phyloP scores from a whole-genome alignment of 1,139 yeast genomes.

The Suhomyces bribrorum region DNA sequence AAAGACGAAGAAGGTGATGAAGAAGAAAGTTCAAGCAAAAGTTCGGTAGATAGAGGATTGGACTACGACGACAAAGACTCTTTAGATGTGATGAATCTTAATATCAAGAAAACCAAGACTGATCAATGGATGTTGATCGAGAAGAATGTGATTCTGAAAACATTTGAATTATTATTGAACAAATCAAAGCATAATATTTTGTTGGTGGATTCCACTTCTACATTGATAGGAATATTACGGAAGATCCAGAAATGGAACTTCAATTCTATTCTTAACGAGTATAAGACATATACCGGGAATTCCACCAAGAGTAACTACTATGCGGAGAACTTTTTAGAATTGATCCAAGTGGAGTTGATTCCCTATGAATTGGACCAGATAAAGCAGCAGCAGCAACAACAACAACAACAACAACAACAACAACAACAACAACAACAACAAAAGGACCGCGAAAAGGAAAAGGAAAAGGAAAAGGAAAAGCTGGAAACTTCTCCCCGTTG shows the following conservation, averaged over 20 bases:
- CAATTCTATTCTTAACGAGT: conserved; percentile 81
- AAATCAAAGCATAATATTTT: conserved; percentile 66
- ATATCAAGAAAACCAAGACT: conserved; percentile 27
- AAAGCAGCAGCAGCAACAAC: conserved; percentile 20
- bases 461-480: conserved; percentile 2
- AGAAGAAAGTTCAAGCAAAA: conserved; percentile 15
- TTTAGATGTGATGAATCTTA: conserved; percentile 20
- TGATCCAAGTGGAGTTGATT: conserved; percentile 58
- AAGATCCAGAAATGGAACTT: conserved; percentile 88
- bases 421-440: conserved; percentile 6
- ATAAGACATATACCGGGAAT: conserved; percentile 64
- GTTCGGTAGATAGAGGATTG: conserved; percentile 7
- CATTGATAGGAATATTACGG: conserved; percentile 77
- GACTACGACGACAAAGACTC: conserved; percentile 12
- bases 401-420: conserved; percentile 7
- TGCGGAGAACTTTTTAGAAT: conserved; percentile 81
- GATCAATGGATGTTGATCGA: conserved; percentile 77
- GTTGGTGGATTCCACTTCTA: conserved; percentile 76
- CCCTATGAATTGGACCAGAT: conserved; percentile 42
- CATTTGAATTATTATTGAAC: conserved; percentile 64
- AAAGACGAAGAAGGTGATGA: conserved; percentile 17
- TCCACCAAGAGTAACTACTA: conserved; percentile 71
- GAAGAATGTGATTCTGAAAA: conserved; percentile 53
- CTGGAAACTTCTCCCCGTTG: conserved; percentile 7
- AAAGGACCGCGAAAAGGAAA: conserved; percentile 14